A percentile compares a stretch with the other conserved stretches of the same genome.
These are phyloP conservation scores for Nicotiana paniculata DNA, from an alignment of 257 asterid genomes.

Conservation along the genomic window DNA sequence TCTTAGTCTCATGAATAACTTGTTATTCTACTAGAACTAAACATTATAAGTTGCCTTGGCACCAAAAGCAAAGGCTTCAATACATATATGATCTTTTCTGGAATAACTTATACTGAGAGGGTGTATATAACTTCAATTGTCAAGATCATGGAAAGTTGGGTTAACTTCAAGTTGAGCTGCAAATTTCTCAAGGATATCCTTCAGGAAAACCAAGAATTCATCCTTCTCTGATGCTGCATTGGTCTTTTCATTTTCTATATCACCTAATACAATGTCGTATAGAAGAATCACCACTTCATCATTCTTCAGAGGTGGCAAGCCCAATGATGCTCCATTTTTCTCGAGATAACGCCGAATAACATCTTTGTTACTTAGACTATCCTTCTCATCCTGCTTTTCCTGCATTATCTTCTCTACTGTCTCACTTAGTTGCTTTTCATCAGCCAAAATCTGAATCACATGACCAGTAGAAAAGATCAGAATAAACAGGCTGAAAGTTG, in stretches of 20 bases:
- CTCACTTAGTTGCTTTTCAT: constrained; percentile 26
- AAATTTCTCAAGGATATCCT: constrained; percentile 40
- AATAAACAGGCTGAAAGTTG: background rate
- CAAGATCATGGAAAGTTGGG: constrained; percentile 39
- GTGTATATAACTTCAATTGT: constrained; percentile 8
- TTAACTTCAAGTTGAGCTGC: constrained; percentile 47
- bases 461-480: background rate
- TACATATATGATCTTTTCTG: background rate
- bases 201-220: constrained; percentile 21
- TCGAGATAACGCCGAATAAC: constrained; percentile 33
- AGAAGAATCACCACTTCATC: constrained; percentile 38
- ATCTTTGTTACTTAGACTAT: constrained; percentile 7
- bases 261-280: constrained; percentile 32
- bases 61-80: background rate
- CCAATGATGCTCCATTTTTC: constrained; percentile 32
- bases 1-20: background rate
- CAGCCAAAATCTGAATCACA: constrained; percentile 35
- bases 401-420: constrained; percentile 26
- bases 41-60: background rate
- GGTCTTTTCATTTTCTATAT: constrained; percentile 16
- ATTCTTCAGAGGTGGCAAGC: constrained; percentile 40
- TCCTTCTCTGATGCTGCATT: constrained; percentile 19
- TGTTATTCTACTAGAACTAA: background rate
- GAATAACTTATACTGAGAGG: background rate
- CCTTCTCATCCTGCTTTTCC: constrained; percentile 17